phyloP scores from a whole-genome alignment of 2,329 filamentous ascomycete genomes.

The Metarhizium anisopliae region DNA sequence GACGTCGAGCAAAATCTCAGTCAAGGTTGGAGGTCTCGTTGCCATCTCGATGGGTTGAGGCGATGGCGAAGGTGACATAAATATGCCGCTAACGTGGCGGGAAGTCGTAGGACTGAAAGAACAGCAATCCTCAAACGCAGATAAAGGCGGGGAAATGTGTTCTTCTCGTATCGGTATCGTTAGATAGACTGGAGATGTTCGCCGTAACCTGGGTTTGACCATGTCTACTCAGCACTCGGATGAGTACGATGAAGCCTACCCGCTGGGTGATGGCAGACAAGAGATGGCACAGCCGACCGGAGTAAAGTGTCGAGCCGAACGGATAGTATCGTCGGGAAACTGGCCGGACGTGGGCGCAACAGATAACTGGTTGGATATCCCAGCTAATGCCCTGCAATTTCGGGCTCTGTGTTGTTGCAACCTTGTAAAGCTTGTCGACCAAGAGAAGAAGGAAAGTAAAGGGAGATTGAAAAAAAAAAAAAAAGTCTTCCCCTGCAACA shows the following conservation, averaged over 20 bases:
- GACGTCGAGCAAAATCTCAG: slow-evolving; percentile 80
- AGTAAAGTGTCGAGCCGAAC: neutral
- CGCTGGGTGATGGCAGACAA: neutral
- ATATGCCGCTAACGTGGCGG: slow-evolving; percentile 39
- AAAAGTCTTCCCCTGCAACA: no score
- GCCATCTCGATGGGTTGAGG: slow-evolving; percentile 23
- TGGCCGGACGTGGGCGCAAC: neutral
- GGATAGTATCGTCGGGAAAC: neutral
- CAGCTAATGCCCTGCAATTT: no score
- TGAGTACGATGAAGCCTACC: neutral
- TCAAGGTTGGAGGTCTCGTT: slow-evolving; percentile 54
- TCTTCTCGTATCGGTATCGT: slow-evolving; percentile 30
- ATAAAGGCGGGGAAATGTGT: slow-evolving; percentile 33
- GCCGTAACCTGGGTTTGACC: slow-evolving; percentile 33
- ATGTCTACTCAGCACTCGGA: slow-evolving; percentile 2
- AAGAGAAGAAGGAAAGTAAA: no score
- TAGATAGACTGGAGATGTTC: slow-evolving; percentile 33
- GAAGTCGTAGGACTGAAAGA: slow-evolving; percentile 33
- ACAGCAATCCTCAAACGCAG: slow-evolving; percentile 35
- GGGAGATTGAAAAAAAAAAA: no score
- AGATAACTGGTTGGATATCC: no score
- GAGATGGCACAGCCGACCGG: neutral
- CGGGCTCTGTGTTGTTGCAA: neutral
- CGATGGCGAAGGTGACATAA: slow-evolving; percentile 32
- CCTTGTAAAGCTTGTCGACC: neutral